These are phyloP conservation scores for Alternaria solani DNA, from an alignment of 2,329 filamentous ascomycete genomes.

Conservation along the genomic window DNA sequence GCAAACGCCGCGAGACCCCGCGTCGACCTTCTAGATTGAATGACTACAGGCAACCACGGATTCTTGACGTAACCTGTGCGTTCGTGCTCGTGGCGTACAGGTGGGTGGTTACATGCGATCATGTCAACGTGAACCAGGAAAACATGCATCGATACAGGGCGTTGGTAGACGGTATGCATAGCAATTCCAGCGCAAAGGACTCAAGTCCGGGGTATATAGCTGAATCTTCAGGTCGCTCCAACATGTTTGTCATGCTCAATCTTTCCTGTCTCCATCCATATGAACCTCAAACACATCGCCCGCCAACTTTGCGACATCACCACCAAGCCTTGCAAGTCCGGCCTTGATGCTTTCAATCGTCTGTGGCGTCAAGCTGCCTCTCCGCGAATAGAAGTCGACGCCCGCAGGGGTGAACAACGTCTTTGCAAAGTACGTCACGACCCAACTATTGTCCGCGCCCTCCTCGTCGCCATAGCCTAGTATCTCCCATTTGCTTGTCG, in stretches of 20 bases:
- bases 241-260: constrained; percentile 7
- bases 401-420: constrained; percentile 85
- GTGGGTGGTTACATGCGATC: neutral
- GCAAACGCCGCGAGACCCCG: constrained; percentile 5
- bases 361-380: constrained; percentile 63
- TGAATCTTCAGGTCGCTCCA: neutral
- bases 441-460: constrained; percentile 66
- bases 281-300: constrained; percentile 57
- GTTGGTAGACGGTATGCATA: neutral
- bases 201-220: constrained; percentile 20
- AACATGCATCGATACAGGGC: neutral
- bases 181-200: constrained; percentile 1
- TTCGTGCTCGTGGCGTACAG: neutral
- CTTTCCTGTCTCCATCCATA: constrained; percentile 36
- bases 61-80: neutral
- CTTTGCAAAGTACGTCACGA: constrained; percentile 83
- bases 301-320: constrained; percentile 63
- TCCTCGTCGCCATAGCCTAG: constrained; percentile 73
- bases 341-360: constrained; percentile 65
- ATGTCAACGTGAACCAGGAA: neutral
- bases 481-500: constrained; percentile 80
- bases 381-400: constrained; percentile 77
- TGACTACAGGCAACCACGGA: neutral
- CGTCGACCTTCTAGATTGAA: constrained; percentile 27
- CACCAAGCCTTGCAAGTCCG: constrained; percentile 61